Base-by-base conservation (phyloP, 768 basidiomycete genomes). In the Suillus lakei region DNA sequence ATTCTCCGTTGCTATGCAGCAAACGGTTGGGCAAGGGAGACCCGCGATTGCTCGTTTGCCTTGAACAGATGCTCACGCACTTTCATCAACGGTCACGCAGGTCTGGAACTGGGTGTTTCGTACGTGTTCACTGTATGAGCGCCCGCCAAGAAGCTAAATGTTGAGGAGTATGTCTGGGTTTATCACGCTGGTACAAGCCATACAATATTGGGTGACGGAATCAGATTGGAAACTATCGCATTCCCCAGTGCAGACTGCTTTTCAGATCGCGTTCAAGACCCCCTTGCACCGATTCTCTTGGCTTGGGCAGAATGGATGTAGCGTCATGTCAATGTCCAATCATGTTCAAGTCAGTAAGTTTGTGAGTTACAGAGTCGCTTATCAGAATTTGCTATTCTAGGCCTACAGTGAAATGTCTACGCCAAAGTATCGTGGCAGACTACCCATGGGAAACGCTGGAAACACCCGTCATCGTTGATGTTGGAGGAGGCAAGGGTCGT, bases 401-500 rank as follows among this genome's bases (percentile, higher is more conserved):
- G 21, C 39, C 36, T 30, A 10, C 9, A 23, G 62, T 26, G 62
- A 58, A 39, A 23, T 56, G 50, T 60, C 30, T 55, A 76, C 79
- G 67, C 78, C 78, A n/a, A n/a, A 79, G 78, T 1, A 78, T 81
- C 28, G 73, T 76, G 41, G 75, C 74, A 2, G 80, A 81, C 70
- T 81, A 80, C 72, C 76, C 79, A 23, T 81, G 80, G 80, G 72
- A 66, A 28, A 71, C 72, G 7, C 72, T 79, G 60, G 70, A 72
- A 32, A 66, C 21, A 78, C 78, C 64, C 77, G 39, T 73, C 15
- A 76, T 81, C n/a, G 77, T 81, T 32, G 80, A 81, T 63, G 73
- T 79, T 36, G 80, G 80, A 64, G 80, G 80, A 30, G 80, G 79
- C 3, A 78, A 80, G 69, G 80, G 80, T 39, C 78, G 78, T 12